Conservation (phyloP, 495 filamentous ascomycete species). For the Hypoxylon lienhwacheense region DNA sequence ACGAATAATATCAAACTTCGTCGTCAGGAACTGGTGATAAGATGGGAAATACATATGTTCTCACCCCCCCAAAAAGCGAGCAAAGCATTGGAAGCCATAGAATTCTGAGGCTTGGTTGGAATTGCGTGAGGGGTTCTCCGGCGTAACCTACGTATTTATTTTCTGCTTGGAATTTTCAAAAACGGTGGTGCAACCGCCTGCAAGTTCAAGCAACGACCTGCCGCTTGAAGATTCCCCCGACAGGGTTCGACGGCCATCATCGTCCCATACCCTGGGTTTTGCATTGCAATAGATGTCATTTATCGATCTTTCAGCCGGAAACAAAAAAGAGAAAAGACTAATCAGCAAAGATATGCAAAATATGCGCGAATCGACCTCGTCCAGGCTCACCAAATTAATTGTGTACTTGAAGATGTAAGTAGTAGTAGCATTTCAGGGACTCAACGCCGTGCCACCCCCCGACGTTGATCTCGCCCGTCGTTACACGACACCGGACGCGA, state of each 20-base stretch:
- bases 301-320: constrained; percentile 20
- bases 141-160: constrained; percentile 27
- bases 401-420: too few species aligned
- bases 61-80: constrained; percentile 15
- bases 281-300: constrained; percentile 19
- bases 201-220: constrained; percentile 28
- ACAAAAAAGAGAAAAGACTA: too few species aligned
- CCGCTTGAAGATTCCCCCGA: constrained; percentile 34
- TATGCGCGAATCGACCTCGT: constrained; percentile 23
- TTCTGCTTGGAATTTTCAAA: constrained; percentile 29
- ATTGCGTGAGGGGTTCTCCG: constrained; percentile 27
- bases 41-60: constrained; percentile 13
- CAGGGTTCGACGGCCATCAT: constrained; percentile 26
- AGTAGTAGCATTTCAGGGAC: constrained; percentile 14
- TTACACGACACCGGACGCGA: constrained; percentile 19
- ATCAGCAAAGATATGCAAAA: too few species aligned
- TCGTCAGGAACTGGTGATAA: constrained; percentile 24
- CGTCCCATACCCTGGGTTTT: constrained; percentile 23
- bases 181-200: constrained; percentile 29
- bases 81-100: constrained; percentile 29
- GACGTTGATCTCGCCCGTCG: constrained; percentile 28
- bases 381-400: constrained; percentile 24
- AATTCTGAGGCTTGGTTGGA: constrained; percentile 32
- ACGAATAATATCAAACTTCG: constrained; percentile 2
- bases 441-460: constrained; percentile 20